phyloP scores from a whole-genome alignment of 2,329 filamentous ascomycete genomes.

The Tothia fuscella region DNA sequence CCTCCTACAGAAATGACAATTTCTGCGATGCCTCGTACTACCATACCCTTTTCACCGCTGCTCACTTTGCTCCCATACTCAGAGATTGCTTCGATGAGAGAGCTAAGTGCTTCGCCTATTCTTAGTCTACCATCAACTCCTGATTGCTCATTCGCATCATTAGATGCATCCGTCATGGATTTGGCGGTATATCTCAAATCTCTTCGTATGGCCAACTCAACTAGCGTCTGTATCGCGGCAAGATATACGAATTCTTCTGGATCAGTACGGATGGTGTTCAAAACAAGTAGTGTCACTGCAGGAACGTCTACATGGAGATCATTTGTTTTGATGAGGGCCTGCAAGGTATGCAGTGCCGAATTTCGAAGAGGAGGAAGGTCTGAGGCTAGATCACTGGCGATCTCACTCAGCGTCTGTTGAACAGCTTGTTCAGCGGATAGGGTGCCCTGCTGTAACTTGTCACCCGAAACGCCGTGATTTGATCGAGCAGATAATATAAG shows the following conservation, averaged over 20 bases:
- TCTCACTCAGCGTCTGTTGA: constrained; percentile 9
- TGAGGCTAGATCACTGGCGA: constrained; percentile 19
- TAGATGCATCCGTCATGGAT: constrained; percentile 55
- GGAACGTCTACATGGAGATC: constrained; percentile 52
- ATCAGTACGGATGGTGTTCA: constrained; percentile 53
- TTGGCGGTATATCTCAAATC: constrained; percentile 35
- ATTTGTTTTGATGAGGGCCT: constrained; percentile 42
- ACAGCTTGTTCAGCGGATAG: constrained; percentile 36
- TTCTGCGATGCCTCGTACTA: constrained; percentile 34
- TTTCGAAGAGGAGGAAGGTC: constrained; percentile 25
- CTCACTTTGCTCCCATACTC: constrained; percentile 9
- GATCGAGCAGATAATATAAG: too few species aligned
- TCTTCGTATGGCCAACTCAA: constrained; percentile 47
- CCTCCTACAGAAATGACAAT: constrained; percentile 53
- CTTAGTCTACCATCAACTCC: constrained; percentile 52
- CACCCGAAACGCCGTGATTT: constrained; percentile 29
- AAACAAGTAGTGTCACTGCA: constrained; percentile 49
- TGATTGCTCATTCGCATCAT: constrained; percentile 44
- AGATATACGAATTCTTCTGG: constrained; percentile 61
- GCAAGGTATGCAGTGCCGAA: constrained; percentile 23
- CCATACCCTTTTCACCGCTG: constrained; percentile 27
- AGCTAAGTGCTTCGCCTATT: constrained; percentile 55
- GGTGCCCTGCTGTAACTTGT: constrained; percentile 20
- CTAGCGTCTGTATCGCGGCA: constrained; percentile 53
- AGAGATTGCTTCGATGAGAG: constrained; percentile 48